Evolutionary conservation across 2,329 filamentous ascomycete genomes (phyloP).

Genomic region (Penicillium frequentans): DNA sequence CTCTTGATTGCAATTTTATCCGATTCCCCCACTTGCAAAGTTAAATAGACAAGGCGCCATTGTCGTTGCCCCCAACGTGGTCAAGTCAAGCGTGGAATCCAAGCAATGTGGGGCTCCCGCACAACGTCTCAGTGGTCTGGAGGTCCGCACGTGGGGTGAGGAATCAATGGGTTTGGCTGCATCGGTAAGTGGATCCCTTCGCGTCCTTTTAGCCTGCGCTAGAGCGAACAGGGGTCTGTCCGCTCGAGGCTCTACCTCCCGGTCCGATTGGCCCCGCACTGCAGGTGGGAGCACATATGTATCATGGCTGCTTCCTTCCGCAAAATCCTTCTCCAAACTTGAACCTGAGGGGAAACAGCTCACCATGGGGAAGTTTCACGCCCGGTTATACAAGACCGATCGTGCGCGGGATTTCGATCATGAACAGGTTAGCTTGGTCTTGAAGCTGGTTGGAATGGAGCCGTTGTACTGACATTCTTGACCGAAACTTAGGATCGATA

Average conservation of each 20-base stretch:
- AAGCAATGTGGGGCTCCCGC: constrained; percentile 8
- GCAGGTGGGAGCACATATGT: not conserved
- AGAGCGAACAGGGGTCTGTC: not conserved
- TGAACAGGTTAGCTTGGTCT: constrained; percentile 30
- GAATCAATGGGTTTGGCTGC: constrained; percentile 8
- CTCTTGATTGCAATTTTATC: not conserved
- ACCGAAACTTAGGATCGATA: constrained; percentile 33
- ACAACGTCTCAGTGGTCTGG: constrained; percentile 9
- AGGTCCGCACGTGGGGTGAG: constrained; percentile 19
- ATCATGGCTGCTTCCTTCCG: not conserved
- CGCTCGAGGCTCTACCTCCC: constrained; percentile 1
- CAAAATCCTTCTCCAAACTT: not conserved
- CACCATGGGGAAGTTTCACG: constrained; percentile 36
- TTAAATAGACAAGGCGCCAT: not conserved
- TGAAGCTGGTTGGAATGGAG: constrained; percentile 8
- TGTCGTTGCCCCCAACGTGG: not conserved
- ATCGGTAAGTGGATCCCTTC: not conserved
- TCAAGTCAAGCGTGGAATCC: not conserved
- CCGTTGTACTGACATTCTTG: not conserved
- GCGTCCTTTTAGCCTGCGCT: not conserved
- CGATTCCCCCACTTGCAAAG: not conserved
- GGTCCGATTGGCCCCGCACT: constrained; percentile 13
- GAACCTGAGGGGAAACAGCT: not conserved
- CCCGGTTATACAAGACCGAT: constrained; percentile 44
- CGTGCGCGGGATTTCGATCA: constrained; percentile 46